A percentile compares a stretch with the other conserved stretches of the same genome.
Evolutionary conservation across 352 stramenopile species (phyloP).

Genomic region (Phytophthora rubi): DNA sequence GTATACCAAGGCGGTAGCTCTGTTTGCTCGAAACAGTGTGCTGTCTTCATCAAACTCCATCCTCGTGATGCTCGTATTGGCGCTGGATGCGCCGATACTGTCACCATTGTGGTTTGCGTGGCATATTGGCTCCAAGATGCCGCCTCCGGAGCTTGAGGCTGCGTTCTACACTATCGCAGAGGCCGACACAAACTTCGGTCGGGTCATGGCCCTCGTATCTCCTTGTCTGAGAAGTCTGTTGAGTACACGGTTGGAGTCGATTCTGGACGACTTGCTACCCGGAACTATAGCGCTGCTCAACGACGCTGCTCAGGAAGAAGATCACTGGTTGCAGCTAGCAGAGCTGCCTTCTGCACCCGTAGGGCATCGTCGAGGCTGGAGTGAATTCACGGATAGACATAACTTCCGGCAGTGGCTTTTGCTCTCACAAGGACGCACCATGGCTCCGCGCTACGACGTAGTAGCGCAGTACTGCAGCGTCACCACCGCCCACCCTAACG

Average conservation of each 20-base stretch:
- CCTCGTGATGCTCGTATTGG: constrained; percentile 63
- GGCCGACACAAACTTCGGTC: constrained; percentile 13
- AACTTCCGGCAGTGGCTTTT: constrained; percentile 58
- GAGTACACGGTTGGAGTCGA: constrained; percentile 44
- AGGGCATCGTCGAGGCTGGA: constrained; percentile 58
- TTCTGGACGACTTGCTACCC: constrained; percentile 57
- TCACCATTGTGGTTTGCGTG: constrained; percentile 73
- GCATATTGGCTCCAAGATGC: constrained; percentile 58
- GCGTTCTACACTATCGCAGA: constrained; percentile 21
- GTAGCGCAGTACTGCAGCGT: constrained; percentile 57
- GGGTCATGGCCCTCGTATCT: constrained; percentile 32
- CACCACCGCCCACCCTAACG: constrained; percentile 58
- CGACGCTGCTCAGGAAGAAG: constrained; percentile 35
- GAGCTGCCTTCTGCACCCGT: constrained; percentile 44
- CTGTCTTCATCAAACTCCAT: constrained; percentile 70
- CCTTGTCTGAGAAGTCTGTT: constrained; percentile 40
- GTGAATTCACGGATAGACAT: constrained; percentile 45
- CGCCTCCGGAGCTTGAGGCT: constrained; percentile 38
- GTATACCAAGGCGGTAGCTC: constrained; percentile 56
- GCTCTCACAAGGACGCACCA: constrained; percentile 13
- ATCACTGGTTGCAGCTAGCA: constrained; percentile 39
- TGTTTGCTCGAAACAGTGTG: constrained; percentile 57
- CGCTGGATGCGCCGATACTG: constrained; percentile 64
- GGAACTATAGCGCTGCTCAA: constrained; percentile 65
- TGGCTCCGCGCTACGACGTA: constrained; percentile 57